Conservation (phyloP, 1,139 yeast species). For the Zygosaccharomyces sapae region DNA sequence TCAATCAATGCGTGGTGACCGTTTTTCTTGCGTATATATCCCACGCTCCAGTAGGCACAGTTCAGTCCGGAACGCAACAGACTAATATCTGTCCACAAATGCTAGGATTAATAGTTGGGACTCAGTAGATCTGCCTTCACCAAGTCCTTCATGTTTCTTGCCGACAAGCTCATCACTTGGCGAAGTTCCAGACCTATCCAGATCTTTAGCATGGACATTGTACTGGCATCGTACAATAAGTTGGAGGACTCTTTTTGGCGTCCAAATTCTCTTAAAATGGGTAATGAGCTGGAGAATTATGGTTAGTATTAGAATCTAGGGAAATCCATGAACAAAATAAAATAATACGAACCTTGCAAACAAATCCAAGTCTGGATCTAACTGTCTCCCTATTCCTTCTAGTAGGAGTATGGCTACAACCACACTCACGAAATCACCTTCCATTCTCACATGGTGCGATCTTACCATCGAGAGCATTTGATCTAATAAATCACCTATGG, state of each 20-base stretch:
- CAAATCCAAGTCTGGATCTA: constrained; percentile 87
- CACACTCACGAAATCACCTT: constrained; percentile 91
- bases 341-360: constrained; percentile 87
- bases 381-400: constrained; percentile 92
- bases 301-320: constrained; percentile 34
- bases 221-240: constrained; percentile 54
- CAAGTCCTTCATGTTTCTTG: constrained; percentile 47
- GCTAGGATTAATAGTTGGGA: constrained; percentile 46
- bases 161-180: constrained; percentile 77
- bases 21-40: background rate
- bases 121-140: constrained; percentile 58
- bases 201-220: constrained; percentile 76
- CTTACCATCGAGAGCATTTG: constrained; percentile 89
- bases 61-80: background rate
- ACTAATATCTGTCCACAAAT: background rate
- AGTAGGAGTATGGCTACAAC: constrained; percentile 82
- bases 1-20: background rate
- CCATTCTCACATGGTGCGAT: constrained; percentile 93
- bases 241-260: constrained; percentile 58
- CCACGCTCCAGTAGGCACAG: too few species aligned
- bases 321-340: constrained; percentile 56
- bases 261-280: constrained; percentile 81
- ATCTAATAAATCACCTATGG: constrained; percentile 86
- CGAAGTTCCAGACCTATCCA: constrained; percentile 90
- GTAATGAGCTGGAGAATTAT: constrained; percentile 61